phyloP scores from a whole-genome alignment of 2,329 filamentous ascomycete species.

The Verticillium isaacii region DNA sequence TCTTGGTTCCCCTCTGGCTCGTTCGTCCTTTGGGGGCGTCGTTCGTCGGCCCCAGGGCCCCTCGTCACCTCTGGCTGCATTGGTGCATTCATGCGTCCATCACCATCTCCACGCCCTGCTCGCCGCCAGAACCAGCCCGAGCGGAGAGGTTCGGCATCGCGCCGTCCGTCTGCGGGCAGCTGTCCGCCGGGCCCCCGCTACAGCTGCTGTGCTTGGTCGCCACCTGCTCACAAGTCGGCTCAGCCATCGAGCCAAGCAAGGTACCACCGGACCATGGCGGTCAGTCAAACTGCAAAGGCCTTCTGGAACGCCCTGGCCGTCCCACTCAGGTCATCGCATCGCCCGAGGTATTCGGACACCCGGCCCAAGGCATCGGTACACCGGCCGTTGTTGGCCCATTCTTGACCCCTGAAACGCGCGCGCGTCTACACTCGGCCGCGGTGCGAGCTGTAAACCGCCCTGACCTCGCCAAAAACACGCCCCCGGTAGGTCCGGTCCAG shows the following conservation, averaged over 20 bases:
- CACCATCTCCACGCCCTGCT: background rate
- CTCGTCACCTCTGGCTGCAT: background rate
- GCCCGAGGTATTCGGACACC: background rate
- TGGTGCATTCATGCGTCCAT: background rate
- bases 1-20: background rate
- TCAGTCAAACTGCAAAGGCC: background rate
- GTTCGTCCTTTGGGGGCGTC: background rate
- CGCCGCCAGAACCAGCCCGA: background rate
- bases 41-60: no score
- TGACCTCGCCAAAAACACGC: background rate
- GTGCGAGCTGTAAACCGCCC: background rate
- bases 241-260: background rate
- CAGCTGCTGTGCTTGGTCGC: background rate
- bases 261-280: background rate
- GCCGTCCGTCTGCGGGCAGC: background rate
- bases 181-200: background rate
- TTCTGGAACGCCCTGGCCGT: background rate
- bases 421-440: background rate
- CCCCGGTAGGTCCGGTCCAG: background rate
- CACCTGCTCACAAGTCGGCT: background rate
- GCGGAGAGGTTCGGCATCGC: background rate
- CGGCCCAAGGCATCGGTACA: background rate
- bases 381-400: background rate
- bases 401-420: background rate
- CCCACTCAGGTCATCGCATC: background rate